Evolutionary conservation across 441 rosid genomes (phyloP).

Genomic region (Erodium chrysanthum): DNA sequence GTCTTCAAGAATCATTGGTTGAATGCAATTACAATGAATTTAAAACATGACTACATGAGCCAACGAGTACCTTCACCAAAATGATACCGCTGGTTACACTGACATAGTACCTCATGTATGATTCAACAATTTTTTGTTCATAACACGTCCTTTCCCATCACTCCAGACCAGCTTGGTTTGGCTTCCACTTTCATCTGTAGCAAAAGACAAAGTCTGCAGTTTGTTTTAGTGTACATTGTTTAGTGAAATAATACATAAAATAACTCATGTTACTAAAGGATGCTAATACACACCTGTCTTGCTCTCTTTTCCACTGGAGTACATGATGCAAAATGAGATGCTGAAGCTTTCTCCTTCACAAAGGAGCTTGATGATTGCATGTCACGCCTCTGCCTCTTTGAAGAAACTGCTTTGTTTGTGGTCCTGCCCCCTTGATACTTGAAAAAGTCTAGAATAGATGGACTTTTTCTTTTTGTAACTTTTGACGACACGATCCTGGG

Average conservation of each 20-base stretch:
- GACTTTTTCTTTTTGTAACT: conserved; percentile 53
- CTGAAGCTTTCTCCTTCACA: conserved; percentile 29
- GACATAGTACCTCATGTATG: conserved; percentile 18
- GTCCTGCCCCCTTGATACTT: conserved; percentile 64
- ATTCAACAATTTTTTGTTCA: conserved; percentile 26
- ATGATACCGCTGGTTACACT: too few species aligned
- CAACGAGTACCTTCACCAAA: too few species aligned
- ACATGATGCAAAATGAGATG: conserved; percentile 32
- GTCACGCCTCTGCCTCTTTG: conserved; percentile 52
- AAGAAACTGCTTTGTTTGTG: conserved; percentile 30
- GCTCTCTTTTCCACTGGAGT: conserved; percentile 76
- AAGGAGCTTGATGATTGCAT: conserved; percentile 21
- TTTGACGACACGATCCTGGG: conserved; percentile 35
- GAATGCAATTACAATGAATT: too few species aligned
- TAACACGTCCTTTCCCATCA: conserved; percentile 30
- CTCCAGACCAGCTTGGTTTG: conserved; percentile 84
- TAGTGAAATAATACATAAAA: too few species aligned
- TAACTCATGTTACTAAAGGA: neutral
- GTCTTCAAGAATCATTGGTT: neutral
- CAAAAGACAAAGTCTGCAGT: conserved; percentile 57
- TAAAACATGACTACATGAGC: too few species aligned
- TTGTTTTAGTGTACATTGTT: too few species aligned
- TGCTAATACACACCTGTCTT: conserved; percentile 44
- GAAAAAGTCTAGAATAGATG: conserved; percentile 71
- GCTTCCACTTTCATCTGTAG: conserved; percentile 41